These are phyloP conservation scores for Pneumocystis canis DNA, from an alignment of 1,139 yeast species.

Conservation along the genomic window DNA sequence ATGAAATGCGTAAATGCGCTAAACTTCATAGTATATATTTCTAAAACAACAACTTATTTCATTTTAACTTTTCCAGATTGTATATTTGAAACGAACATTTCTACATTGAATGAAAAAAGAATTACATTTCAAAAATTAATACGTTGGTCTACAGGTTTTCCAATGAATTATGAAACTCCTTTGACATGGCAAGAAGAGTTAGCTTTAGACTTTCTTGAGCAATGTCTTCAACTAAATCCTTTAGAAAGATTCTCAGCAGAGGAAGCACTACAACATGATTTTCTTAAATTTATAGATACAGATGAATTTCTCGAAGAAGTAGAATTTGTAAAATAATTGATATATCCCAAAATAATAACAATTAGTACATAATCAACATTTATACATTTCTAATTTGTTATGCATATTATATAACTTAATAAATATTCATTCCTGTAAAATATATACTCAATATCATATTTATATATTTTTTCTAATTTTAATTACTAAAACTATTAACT, in stretches of 20 bases:
- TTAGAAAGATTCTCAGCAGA: slow-evolving; percentile 40
- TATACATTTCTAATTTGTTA: background rate
- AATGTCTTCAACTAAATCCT: slow-evolving; percentile 45
- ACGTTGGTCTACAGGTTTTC: slow-evolving; percentile 25
- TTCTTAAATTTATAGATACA: slow-evolving; percentile 26
- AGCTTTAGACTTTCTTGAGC: slow-evolving; percentile 40
- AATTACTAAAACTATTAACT: background rate
- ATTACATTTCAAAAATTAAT: slow-evolving; percentile 27
- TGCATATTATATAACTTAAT: background rate
- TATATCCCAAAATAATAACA: background rate
- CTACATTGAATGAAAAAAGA: slow-evolving; percentile 29
- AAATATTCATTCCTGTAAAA: background rate
- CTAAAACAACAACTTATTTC: background rate
- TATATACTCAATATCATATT: background rate
- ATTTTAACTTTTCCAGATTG: slow-evolving; percentile 23
- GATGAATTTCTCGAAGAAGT: background rate
- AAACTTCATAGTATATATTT: slow-evolving; percentile 52
- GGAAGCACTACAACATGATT: slow-evolving; percentile 41
- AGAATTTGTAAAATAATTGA: background rate
- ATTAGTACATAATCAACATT: background rate
- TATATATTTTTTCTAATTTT: background rate
- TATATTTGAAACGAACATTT: slow-evolving; percentile 56
- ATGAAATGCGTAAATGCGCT: slow-evolving; percentile 62
- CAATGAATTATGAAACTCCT: slow-evolving; percentile 1
- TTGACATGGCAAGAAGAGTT: slow-evolving; percentile 21